A percentile compares a stretch with the other conserved stretches of the same genome.
These are phyloP conservation scores for Zymoseptoria passerinii DNA, from an alignment of 2,329 filamentous ascomycete genomes.

Conservation along the genomic window DNA sequence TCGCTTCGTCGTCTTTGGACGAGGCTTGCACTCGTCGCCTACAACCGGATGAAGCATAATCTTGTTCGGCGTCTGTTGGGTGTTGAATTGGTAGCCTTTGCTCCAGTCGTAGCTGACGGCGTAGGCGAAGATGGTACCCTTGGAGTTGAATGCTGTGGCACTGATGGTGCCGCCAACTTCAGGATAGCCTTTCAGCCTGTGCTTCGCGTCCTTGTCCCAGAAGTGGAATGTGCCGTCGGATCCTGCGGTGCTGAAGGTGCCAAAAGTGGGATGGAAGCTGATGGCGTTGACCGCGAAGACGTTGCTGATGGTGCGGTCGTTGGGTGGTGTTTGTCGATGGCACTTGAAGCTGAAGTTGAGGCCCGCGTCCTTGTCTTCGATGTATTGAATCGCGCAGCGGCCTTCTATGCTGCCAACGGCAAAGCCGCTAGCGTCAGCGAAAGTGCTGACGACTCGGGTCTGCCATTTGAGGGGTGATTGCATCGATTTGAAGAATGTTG, in stretches of 20 bases:
- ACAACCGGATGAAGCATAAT: conserved; percentile 43
- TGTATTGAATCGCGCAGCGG: conserved; percentile 94
- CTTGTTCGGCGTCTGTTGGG: conserved; percentile 45
- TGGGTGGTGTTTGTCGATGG: conserved; percentile 70
- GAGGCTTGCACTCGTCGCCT: conserved; percentile 44
- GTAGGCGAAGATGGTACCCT: conserved; percentile 54
- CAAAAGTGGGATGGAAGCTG: conserved; percentile 91
- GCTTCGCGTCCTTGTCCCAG: conserved; percentile 63
- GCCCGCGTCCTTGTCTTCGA: conserved; percentile 77
- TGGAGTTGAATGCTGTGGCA: conserved; percentile 82
- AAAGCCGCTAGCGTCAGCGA: conserved; percentile 82
- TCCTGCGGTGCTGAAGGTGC: conserved; percentile 96
- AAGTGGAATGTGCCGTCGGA: conserved; percentile 95
- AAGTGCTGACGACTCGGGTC: conserved; percentile 90
- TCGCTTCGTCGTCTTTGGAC: conserved; percentile 30
- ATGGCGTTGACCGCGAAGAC: conserved; percentile 96
- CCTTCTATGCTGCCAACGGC: conserved; percentile 96
- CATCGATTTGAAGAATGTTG: conserved; percentile 89
- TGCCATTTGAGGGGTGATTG: conserved; percentile 98
- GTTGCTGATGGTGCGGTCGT: conserved; percentile 61
- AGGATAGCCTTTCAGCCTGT: conserved; percentile 56
- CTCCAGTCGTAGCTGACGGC: conserved; percentile 97
- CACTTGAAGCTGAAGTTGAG: conserved; percentile 99
- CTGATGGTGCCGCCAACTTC: conserved; percentile 68
- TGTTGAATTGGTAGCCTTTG: conserved; percentile 88